phyloP scores from a whole-genome alignment of 2,329 filamentous ascomycete genomes.

The Exophiala viscosa region DNA sequence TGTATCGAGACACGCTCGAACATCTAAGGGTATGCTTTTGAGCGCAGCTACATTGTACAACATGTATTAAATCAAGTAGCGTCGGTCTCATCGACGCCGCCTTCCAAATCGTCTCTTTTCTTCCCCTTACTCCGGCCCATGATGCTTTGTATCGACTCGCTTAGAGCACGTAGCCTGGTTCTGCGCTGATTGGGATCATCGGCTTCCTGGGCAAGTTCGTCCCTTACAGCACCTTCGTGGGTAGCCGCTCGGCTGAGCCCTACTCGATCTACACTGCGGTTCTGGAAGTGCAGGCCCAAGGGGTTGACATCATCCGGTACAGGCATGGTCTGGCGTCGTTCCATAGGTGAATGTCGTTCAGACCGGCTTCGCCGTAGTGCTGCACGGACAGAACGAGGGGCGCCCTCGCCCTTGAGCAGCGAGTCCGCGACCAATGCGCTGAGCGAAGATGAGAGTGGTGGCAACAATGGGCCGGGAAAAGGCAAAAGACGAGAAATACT shows the following conservation, averaged over 20 bases:
- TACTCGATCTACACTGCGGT: slow-evolving; percentile 7
- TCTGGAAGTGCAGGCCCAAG: slow-evolving; percentile 2
- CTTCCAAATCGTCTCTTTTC: slow-evolving; percentile 6
- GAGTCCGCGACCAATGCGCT: slow-evolving; percentile 64
- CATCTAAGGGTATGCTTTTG: too few species aligned
- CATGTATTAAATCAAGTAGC: not conserved
- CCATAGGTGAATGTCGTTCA: slow-evolving; percentile 10
- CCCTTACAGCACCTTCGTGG: slow-evolving; percentile 11
- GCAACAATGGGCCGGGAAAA: slow-evolving; percentile 55
- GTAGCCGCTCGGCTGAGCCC: slow-evolving; percentile 11
- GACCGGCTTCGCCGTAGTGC: slow-evolving; percentile 21
- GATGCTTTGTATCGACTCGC: slow-evolving; percentile 19
- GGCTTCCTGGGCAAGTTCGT: not conserved
- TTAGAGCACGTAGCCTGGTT: slow-evolving; percentile 16
- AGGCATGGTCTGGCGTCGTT: slow-evolving; percentile 10
- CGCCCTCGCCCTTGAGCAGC: slow-evolving; percentile 54
- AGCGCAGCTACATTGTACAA: not conserved
- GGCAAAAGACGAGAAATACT: slow-evolving; percentile 49
- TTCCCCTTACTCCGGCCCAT: slow-evolving; percentile 12
- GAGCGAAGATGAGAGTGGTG: slow-evolving; percentile 58
- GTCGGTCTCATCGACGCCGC: not conserved
- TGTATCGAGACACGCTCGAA: too few species aligned
- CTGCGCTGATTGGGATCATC: not conserved
- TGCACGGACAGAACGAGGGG: slow-evolving; percentile 17
- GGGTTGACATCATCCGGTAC: slow-evolving; percentile 12